phyloP scores from a whole-genome alignment of 345 rosid genomes.

The Limnanthes douglasii region DNA sequence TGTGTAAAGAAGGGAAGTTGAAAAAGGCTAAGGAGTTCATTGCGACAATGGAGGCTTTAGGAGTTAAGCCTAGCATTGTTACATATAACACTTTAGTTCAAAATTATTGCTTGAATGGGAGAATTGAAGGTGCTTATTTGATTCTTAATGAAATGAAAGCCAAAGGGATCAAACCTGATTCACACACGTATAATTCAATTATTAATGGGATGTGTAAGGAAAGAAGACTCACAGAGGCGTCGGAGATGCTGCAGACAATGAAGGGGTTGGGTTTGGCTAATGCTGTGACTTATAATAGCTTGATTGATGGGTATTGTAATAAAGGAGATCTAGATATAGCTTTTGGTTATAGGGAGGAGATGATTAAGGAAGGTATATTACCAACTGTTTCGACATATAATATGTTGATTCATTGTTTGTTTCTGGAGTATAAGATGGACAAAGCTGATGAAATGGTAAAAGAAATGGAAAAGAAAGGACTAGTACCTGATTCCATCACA shows the following conservation, averaged over 20 bases:
- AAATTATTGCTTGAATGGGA: conserved; percentile 52
- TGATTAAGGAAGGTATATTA: conserved; percentile 44
- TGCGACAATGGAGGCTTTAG: conserved; percentile 46
- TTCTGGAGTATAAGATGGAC: conserved; percentile 47
- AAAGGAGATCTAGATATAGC: conserved; percentile 53
- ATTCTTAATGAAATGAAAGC: conserved; percentile 42
- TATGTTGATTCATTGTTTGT: conserved; percentile 62
- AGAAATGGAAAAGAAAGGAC: conserved; percentile 51
- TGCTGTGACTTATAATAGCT: conserved; percentile 62
- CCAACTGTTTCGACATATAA: conserved; percentile 76
- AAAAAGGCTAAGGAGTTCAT: conserved; percentile 60
- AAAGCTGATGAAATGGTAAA: conserved; percentile 49
- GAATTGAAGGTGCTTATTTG: conserved; percentile 56
- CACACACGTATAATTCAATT: conserved; percentile 63
- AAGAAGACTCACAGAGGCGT: conserved; percentile 52
- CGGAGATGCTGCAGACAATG: conserved; percentile 42
- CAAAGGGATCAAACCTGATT: conserved; percentile 51
- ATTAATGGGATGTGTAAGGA: conserved; percentile 68
- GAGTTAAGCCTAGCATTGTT: conserved; percentile 51
- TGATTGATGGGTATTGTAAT: conserved; percentile 70
- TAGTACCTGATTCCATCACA: conserved; percentile 46
- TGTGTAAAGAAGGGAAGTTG: conserved; percentile 81
- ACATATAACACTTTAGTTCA: conserved; percentile 74
- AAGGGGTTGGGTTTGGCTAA: conserved; percentile 48
- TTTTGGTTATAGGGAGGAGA: conserved; percentile 56